A percentile compares a stretch with the other conserved stretches of the same genome.
These are phyloP conservation scores for Iris macrosiphon DNA, from an alignment of 106 monocot species.

Conservation along the genomic window DNA sequence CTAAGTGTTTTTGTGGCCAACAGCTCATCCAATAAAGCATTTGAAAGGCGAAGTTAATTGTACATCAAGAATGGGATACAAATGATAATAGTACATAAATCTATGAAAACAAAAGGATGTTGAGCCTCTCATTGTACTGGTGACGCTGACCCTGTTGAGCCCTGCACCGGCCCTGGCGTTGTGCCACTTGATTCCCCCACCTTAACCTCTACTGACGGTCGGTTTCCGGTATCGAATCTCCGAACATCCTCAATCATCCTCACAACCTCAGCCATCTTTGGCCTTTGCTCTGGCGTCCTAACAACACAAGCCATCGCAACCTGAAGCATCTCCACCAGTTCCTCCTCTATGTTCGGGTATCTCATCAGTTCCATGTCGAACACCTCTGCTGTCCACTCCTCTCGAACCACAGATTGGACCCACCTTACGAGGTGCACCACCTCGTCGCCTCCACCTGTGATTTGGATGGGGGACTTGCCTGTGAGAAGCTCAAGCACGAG, in stretches of 20 bases:
- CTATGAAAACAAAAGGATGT: too few relatives aligned
- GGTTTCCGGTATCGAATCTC: neutral
- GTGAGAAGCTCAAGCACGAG: conserved; percentile 56
- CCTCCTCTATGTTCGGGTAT: conserved; percentile 10
- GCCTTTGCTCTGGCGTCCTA: conserved; percentile 12
- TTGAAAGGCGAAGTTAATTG: too few relatives aligned
- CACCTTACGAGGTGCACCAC: conserved; percentile 15
- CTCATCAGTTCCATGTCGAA: conserved; percentile 13
- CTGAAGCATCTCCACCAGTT: conserved; percentile 20
- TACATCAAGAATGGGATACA: too few relatives aligned
- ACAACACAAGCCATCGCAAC: conserved; percentile 14
- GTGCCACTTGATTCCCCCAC: too few relatives aligned
- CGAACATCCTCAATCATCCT: conserved; percentile 13
- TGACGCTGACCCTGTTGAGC: too few relatives aligned
- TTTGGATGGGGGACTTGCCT: conserved; percentile 27
- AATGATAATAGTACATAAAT: too few relatives aligned
- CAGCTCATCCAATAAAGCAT: too few relatives aligned
- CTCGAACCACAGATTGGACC: conserved; percentile 13
- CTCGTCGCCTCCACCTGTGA: conserved; percentile 14
- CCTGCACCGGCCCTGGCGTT: too few relatives aligned
- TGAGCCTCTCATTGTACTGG: too few relatives aligned
- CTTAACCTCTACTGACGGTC: neutral
- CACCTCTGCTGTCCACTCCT: conserved; percentile 20
- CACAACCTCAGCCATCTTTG: conserved; percentile 10
- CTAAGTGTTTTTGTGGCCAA: too few relatives aligned